phyloP scores from a whole-genome alignment of 352 stramenopile genomes.

The Pythium myriotylum region DNA sequence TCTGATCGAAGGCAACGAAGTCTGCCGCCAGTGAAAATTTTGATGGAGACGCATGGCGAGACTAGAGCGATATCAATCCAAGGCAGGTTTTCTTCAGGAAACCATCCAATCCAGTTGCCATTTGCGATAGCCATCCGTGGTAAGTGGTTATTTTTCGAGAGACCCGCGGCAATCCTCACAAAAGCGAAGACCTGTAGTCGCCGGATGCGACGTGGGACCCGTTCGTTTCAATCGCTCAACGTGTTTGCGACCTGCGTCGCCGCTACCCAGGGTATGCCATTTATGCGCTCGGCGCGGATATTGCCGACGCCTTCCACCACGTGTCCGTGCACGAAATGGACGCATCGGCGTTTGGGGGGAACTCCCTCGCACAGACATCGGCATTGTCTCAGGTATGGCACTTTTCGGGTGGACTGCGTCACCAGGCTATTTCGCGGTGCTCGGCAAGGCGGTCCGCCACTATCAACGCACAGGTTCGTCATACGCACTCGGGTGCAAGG shows the following conservation, averaged over 20 bases:
- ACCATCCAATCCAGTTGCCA: too few relatives aligned
- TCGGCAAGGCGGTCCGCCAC: not conserved
- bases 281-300: slow-evolving; percentile 12
- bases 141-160: too few relatives aligned
- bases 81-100: too few relatives aligned
- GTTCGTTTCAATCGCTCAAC: slow-evolving; percentile 7
- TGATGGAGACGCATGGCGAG: too few relatives aligned
- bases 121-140: too few relatives aligned
- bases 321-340: slow-evolving; percentile 7
- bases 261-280: slow-evolving; percentile 11
- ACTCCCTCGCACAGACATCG: not conserved
- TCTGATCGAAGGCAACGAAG: too few relatives aligned
- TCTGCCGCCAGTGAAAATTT: too few relatives aligned
- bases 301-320: slow-evolving; percentile 20
- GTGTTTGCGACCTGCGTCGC: too few relatives aligned
- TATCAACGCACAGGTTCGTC: slow-evolving; percentile 7
- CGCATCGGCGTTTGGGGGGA: slow-evolving; percentile 14
- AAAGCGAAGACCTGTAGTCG: too few relatives aligned
- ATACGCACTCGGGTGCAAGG: not conserved
- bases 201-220: slow-evolving; percentile 16
- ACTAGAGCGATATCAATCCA: too few relatives aligned
- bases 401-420: slow-evolving; percentile 19
- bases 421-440: slow-evolving; percentile 15
- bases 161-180: too few relatives aligned
- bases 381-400: slow-evolving; percentile 14